Base-by-base conservation (phyloP, 1,284 basidiomycete genomes). In the Ganoderma resinaceum region DNA sequence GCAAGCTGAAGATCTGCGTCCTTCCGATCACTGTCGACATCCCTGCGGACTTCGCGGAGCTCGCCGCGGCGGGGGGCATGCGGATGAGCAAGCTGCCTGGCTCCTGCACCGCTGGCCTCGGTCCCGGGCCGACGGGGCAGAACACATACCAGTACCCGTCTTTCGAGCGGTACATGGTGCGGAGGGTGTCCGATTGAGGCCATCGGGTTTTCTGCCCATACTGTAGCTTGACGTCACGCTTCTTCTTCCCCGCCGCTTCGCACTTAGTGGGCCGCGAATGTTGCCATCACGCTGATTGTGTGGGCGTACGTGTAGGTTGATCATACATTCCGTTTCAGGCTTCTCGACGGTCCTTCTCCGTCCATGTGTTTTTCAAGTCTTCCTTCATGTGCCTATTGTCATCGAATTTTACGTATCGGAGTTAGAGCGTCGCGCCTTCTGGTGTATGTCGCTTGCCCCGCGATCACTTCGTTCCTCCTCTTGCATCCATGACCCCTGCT, bases 121-220 rank as follows among this genome's bases (percentile, higher is more conserved):
- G 46, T 37, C 59, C 67, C 16, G 80, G 83, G 68, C 80, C 80
- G 63, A 82, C 83, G 75, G 79, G 80, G 74, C 75, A 80, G 40
- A 84, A 88, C 76, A 82, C 84, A 63, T 82, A 86, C 61, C 72
- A 81, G 20, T 88, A 86, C 75, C 88, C 89, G 33, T 86, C 84
- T 64, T 91, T 90, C 89, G 84, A 90, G 76, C 81, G 87, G 65
- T 91, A 90, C 76, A 78, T 84, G 46, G 83, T 91, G 52, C 83
- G 82, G 70, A 81, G 79, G 64, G 78, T 78, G n/a, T 69, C 68
- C 14, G 67, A 71, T 38, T 70, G 64, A 70, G 20, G 55, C 40
- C 26, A 16, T 4, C 9, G 9, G 16, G 23, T 4, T 38, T 29
- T 18, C 18, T 4, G 18, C 18, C 18, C 2, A 3, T 3, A 16